phyloP scores from a whole-genome alignment of 768 basidiomycete genomes.

The Filobasidium wieringae region DNA sequence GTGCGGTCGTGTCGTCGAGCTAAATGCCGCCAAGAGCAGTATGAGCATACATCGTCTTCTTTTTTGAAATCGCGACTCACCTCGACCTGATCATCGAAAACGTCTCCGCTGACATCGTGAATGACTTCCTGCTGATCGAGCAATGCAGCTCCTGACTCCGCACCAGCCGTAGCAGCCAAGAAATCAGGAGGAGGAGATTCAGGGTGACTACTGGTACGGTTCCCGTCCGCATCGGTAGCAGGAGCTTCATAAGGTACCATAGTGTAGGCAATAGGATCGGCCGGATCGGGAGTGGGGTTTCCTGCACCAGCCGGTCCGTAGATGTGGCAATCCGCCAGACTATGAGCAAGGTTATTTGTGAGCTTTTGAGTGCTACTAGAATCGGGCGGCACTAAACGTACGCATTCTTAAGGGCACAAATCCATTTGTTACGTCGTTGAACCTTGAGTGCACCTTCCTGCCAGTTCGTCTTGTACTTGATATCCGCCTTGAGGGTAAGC shows the following conservation, averaged over 20 bases:
- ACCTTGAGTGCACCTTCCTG: constrained; percentile 60
- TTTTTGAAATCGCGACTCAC: not conserved
- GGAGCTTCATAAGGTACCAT: constrained; percentile 53
- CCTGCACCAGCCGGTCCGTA: constrained; percentile 44
- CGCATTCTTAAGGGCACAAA: constrained; percentile 67
- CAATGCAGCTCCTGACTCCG: constrained; percentile 45
- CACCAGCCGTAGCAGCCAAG: constrained; percentile 29
- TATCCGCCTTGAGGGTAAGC: constrained; percentile 63
- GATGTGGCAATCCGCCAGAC: constrained; percentile 50
- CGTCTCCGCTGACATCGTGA: constrained; percentile 28
- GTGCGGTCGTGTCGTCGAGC: not conserved
- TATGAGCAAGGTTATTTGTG: not conserved
- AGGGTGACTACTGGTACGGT: constrained; percentile 35
- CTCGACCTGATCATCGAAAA: constrained; percentile 12
- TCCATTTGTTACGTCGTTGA: constrained; percentile 80
- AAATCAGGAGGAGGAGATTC: constrained; percentile 33
- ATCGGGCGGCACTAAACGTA: constrained; percentile 43
- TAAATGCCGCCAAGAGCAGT: constrained; percentile 11
- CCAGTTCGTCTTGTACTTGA: constrained; percentile 80
- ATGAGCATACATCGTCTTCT: constrained; percentile 21
- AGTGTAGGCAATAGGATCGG: constrained; percentile 53
- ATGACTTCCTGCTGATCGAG: constrained; percentile 48
- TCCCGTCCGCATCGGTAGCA: constrained; percentile 20
- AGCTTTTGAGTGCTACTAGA: not conserved
- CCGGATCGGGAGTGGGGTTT: constrained; percentile 38